phyloP scores from a whole-genome alignment of 495 filamentous ascomycete species.

The Aspergillus saccharolyticus region DNA sequence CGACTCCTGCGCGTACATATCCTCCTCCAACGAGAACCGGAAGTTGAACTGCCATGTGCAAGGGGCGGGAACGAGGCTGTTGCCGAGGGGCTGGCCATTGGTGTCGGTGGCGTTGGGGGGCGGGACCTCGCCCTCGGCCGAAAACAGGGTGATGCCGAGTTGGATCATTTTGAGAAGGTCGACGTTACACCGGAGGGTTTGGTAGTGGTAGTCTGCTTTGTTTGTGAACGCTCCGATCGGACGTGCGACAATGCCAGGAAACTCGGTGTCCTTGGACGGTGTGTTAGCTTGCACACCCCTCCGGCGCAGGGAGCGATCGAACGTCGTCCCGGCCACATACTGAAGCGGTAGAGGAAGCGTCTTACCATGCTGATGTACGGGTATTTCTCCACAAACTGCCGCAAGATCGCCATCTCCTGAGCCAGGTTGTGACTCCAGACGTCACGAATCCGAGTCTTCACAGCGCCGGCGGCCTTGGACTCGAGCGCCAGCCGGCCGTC shows the following conservation, averaged over 20 bases:
- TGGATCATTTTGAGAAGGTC: conserved; percentile 96
- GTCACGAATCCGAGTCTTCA: conserved; percentile 78
- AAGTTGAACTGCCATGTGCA: conserved; percentile 99
- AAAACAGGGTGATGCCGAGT: conserved; percentile 88
- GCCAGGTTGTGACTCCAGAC: conserved; percentile 89
- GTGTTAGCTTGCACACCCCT: conserved; percentile 5
- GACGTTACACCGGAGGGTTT: conserved; percentile 94
- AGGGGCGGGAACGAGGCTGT: conserved; percentile 60
- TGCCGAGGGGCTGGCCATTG: conserved; percentile 44
- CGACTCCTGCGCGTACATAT: conserved; percentile 94
- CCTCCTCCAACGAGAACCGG: conserved; percentile 84
- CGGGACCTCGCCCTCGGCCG: conserved; percentile 77
- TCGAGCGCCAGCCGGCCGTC: conserved; percentile 43
- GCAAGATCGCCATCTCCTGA: conserved; percentile 79
- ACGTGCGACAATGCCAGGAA: conserved; percentile 90
- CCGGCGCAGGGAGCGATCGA: neutral
- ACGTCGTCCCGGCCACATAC: neutral
- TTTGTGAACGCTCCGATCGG: conserved; percentile 90
- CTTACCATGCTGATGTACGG: conserved; percentile 95
- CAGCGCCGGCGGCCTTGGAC: conserved; percentile 38
- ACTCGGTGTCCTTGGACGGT: conserved; percentile 81
- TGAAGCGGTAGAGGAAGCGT: neutral
- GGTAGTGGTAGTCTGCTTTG: conserved; percentile 97
- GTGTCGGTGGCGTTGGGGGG: conserved; percentile 61
- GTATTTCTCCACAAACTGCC: conserved; percentile 79